Base-by-base conservation (phyloP, 306 rosid genomes). In the Glycine soja region DNA sequence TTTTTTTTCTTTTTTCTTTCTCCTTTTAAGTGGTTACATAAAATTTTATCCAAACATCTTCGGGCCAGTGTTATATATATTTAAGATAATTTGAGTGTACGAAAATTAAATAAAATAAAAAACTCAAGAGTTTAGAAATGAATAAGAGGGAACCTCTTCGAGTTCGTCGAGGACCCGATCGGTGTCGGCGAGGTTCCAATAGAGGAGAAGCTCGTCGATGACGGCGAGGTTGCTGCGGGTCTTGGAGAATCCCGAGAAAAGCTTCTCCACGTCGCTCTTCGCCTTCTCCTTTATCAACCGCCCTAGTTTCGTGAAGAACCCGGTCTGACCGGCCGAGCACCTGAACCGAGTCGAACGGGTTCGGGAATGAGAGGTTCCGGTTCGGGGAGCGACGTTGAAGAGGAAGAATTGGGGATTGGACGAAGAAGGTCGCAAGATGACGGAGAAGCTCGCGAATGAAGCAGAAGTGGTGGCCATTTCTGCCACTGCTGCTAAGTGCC, bases 131-230 rank as follows among this genome's bases (percentile, higher is more conserved):
- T 75, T 82, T 36, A 5, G 5, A 69, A 59, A 0, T 30, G 62
- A 56, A 40, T 1, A 70, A 53, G 0, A 53, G 48, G 50, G 52
- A 9, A 95, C 99, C 99, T 95, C 99, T 85, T 95, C 98, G 57
- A 95, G 98, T 63, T 93, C 92, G 62, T 95, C 99, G 79, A 95
- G 99, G 54, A 95, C 98, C 24, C 87, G 85, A 40, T 95, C 97
- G 2, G 97, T 95, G 42, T 95, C 99, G 34, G 98, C 91, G 80
- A 95, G 97, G 83, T 95, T 92, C 98, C 98, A 95, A 65, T 91
- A 95, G 36, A 95, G 94, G 10, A 95, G 91, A 36, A 95, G 98
- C 92, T 95, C 98, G 42, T 94, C 98, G 8, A 95, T 75, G 79
- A 95, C 97, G 7, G 97, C 94, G 75, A 95, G 98, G 24, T 95